Evolutionary conservation across 2,329 filamentous ascomycete species (phyloP).

Genomic region (Verticillium alfalfae): DNA sequence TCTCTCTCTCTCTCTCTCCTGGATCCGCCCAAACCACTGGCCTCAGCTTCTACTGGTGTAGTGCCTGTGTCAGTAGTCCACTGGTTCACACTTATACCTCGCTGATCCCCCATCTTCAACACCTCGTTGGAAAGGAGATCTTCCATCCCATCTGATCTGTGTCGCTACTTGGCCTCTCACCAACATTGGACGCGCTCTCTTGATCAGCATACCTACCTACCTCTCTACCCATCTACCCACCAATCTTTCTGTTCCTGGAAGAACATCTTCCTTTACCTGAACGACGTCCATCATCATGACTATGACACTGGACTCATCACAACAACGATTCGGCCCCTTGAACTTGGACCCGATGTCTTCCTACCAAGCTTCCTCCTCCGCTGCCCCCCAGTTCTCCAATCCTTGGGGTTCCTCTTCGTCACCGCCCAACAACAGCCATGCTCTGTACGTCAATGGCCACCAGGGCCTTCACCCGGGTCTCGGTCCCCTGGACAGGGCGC

Average conservation of each 20-base stretch:
- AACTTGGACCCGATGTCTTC: conserved; percentile 74
- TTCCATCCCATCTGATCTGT: conserved; percentile 24
- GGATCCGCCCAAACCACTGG: conserved; percentile 30
- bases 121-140: conserved; percentile 17
- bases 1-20: conserved; percentile 16
- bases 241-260: conserved; percentile 12
- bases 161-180: conserved; percentile 32
- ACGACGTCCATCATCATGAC: conserved; percentile 59
- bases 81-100: conserved; percentile 29
- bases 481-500: conserved; percentile 44
- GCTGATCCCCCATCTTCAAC: conserved; percentile 46
- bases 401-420: conserved; percentile 68
- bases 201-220: conserved; percentile 42
- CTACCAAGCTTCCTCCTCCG: conserved; percentile 46
- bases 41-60: conserved; percentile 24
- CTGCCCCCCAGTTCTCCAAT: conserved; percentile 79
- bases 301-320: conserved; percentile 89
- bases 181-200: conserved; percentile 40
- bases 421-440: conserved; percentile 36
- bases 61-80: conserved; percentile 13
- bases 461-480: conserved; percentile 54
- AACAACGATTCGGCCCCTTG: conserved; percentile 72
- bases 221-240: conserved; percentile 19
- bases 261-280: conserved; percentile 1
- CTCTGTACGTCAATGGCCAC: conserved; percentile 57